A percentile compares a stretch with the other conserved stretches of the same genome.
These are phyloP conservation scores for Cyberlindnera subsufficiens DNA, from an alignment of 805 yeast genomes.

Conservation along the genomic window DNA sequence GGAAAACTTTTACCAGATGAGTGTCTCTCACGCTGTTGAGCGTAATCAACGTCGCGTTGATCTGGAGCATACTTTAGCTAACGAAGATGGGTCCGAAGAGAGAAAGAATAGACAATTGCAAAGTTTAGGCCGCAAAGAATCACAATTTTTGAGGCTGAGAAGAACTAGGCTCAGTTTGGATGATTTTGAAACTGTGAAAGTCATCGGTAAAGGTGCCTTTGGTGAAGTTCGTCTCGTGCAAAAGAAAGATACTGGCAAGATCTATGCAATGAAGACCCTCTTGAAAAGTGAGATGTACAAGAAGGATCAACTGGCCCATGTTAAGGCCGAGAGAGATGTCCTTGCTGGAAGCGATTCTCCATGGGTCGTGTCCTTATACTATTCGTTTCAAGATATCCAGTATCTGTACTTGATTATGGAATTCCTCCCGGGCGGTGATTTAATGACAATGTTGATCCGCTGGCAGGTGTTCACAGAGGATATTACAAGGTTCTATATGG, in stretches of 20 bases:
- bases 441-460: slow-evolving; percentile 86
- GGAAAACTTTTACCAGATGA: slow-evolving; percentile 88
- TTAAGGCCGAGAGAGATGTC: slow-evolving; percentile 93
- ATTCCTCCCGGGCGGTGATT: slow-evolving; percentile 98
- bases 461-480: slow-evolving; percentile 92
- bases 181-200: slow-evolving; percentile 94
- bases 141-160: slow-evolving; percentile 82
- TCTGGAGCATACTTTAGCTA: slow-evolving; percentile 75
- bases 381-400: slow-evolving; percentile 92
- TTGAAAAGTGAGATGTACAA: slow-evolving; percentile 81
- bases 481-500: slow-evolving; percentile 91
- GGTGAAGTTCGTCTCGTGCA: slow-evolving; percentile 96
- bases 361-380: slow-evolving; percentile 90
- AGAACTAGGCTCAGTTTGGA: slow-evolving; percentile 88
- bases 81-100: slow-evolving; percentile 56
- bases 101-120: slow-evolving; percentile 71
- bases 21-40: slow-evolving; percentile 89
- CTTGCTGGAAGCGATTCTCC: slow-evolving; percentile 91
- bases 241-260: slow-evolving; percentile 89
- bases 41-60: slow-evolving; percentile 88
- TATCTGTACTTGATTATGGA: slow-evolving; percentile 96
- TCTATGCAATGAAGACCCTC: slow-evolving; percentile 89
- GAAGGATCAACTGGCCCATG: slow-evolving; percentile 93
- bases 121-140: slow-evolving; percentile 81
- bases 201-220: slow-evolving; percentile 99